phyloP scores from a whole-genome alignment of 2,329 filamentous ascomycete species.

The Exserohilum turcica region DNA sequence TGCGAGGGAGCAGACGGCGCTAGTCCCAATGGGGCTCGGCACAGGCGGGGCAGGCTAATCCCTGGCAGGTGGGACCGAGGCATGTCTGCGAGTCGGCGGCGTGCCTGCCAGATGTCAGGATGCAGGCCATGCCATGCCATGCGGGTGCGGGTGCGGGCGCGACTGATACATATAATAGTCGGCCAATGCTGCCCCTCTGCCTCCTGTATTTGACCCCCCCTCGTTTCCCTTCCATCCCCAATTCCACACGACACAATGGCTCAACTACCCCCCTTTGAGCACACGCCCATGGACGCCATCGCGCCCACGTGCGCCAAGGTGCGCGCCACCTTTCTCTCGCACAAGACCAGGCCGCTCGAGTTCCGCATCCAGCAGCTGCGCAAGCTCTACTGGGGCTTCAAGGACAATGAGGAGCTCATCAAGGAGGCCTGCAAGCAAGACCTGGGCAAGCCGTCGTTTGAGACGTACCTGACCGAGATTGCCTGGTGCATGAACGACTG shows the following conservation, averaged over 20 bases:
- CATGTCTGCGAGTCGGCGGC: constrained; percentile 2
- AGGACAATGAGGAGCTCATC: constrained; percentile 76
- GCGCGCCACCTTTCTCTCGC: constrained; percentile 72
- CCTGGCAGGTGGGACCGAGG: constrained; percentile 7
- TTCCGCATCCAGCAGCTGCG: constrained; percentile 86
- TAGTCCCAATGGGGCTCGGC: neutral
- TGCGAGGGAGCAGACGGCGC: neutral
- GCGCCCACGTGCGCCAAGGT: constrained; percentile 54
- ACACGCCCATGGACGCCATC: constrained; percentile 45
- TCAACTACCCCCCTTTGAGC: constrained; percentile 36
- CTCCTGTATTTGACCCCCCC: neutral
- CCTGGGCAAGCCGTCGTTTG: constrained; percentile 76
- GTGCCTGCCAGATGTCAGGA: constrained; percentile 5
- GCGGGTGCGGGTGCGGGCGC: neutral
- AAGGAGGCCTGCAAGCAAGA: constrained; percentile 77
- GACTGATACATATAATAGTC: constrained; percentile 3
- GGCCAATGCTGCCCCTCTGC: neutral
- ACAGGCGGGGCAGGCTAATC: neutral
- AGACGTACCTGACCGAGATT: constrained; percentile 75
- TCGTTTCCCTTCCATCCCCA: neutral
- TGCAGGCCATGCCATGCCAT: too few species aligned
- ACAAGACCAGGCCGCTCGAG: constrained; percentile 80
- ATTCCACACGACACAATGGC: constrained; percentile 5
- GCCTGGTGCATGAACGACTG: constrained; percentile 82
- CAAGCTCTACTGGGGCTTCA: constrained; percentile 91